phyloP scores from a whole-genome alignment of 2,329 filamentous ascomycete species.

The Zymoseptoria pseudotritici region DNA sequence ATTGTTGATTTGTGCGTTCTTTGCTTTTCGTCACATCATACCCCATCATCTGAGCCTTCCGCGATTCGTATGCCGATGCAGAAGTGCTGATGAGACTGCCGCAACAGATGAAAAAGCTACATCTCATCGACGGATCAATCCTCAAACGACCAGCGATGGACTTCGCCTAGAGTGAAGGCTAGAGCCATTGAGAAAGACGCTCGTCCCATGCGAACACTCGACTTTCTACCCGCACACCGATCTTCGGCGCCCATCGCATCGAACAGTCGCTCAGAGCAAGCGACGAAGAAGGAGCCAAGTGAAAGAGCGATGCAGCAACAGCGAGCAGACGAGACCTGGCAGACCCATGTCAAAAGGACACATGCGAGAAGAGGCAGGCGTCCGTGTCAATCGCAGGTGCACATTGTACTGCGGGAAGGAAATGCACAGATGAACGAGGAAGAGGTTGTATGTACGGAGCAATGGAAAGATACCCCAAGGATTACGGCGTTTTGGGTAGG shows the following conservation, averaged over 20 bases:
- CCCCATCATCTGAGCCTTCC: not conserved
- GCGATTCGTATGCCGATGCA: not conserved
- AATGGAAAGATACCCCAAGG: too few relatives aligned
- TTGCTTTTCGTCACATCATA: not conserved
- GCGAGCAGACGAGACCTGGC: too few relatives aligned
- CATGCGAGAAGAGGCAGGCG: too few relatives aligned
- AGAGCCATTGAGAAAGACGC: not conserved
- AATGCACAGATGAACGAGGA: too few relatives aligned
- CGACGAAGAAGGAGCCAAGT: not conserved
- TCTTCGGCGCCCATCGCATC: not conserved
- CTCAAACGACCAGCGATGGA: not conserved
- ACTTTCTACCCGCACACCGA: not conserved
- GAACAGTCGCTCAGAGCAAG: not conserved
- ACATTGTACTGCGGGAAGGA: too few relatives aligned
- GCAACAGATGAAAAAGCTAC: not conserved
- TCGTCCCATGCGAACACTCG: not conserved
- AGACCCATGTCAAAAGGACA: too few relatives aligned
- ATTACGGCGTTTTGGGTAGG: too few relatives aligned
- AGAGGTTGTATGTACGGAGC: too few relatives aligned
- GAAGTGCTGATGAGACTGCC: not conserved
- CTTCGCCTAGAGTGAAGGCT: not conserved
- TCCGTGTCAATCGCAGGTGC: too few relatives aligned
- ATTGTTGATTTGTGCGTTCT: not conserved
- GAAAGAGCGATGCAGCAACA: not conserved
- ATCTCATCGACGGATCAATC: not conserved